Conservation (phyloP, 345 rosid genomes). For the Capsella bursapastoris region DNA sequence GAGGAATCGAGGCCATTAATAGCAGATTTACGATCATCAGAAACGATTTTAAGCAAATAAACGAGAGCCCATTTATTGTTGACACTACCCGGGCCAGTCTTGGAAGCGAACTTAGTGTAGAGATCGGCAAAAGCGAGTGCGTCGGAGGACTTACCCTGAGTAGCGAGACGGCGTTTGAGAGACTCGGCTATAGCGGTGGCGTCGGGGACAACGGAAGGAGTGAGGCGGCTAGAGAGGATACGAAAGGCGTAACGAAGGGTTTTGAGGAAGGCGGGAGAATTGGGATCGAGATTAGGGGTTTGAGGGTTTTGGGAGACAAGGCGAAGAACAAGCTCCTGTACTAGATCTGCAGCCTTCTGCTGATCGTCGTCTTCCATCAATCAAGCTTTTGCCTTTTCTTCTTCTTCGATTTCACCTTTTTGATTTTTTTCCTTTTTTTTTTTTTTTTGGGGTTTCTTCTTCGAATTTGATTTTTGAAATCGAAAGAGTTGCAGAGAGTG, state of each 20-base stretch:
- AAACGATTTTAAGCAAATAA: slow-evolving; percentile 75
- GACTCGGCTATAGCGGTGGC: slow-evolving; percentile 88
- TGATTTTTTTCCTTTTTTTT: too few species aligned
- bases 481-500: slow-evolving; percentile 34
- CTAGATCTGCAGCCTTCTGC: slow-evolving; percentile 77
- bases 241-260: slow-evolving; percentile 82
- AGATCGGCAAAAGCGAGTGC: slow-evolving; percentile 91
- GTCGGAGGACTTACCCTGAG: slow-evolving; percentile 82
- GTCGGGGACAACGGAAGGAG: slow-evolving; percentile 80
- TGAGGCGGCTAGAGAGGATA: slow-evolving; percentile 84
- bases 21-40: slow-evolving; percentile 65
- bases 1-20: slow-evolving; percentile 51
- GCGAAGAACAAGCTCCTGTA: slow-evolving; percentile 80
- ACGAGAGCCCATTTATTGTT: slow-evolving; percentile 92
- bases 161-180: slow-evolving; percentile 90
- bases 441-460: background rate
- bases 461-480: slow-evolving; percentile 36
- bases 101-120: slow-evolving; percentile 78
- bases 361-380: slow-evolving; percentile 92
- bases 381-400: background rate
- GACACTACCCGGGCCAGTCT: slow-evolving; percentile 84
- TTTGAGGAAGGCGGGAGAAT: slow-evolving; percentile 55
- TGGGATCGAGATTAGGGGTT: slow-evolving; percentile 53
- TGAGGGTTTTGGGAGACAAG: slow-evolving; percentile 65
- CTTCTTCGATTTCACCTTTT: background rate